Percentiles rank a stretch among this genome's conserved stretches.
Conservation (phyloP, 1,284 basidiomycete species). For the Ustilago shanxiensis region DNA sequence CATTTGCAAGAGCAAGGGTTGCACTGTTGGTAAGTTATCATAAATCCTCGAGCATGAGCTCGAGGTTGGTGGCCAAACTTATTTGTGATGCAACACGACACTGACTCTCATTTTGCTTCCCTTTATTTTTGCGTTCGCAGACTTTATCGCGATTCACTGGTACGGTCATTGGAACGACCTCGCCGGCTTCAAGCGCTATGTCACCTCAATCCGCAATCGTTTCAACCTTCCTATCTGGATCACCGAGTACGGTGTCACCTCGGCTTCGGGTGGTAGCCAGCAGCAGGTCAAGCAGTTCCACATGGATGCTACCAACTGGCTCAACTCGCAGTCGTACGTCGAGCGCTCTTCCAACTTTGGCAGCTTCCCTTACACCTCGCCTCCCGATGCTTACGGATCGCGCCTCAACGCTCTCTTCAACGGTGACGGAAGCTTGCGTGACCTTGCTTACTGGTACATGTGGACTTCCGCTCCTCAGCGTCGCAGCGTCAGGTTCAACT, state of each 20-base stretch:
- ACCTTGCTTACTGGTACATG: conserved; percentile 51
- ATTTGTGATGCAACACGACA: conserved; percentile 21
- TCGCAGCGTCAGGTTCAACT: conserved; percentile 22
- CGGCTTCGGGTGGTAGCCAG: conserved; percentile 42
- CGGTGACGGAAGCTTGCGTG: conserved; percentile 41
- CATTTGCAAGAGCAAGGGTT: conserved; percentile 52
- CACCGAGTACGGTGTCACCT: conserved; percentile 67
- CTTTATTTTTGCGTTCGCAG: conserved; percentile 23
- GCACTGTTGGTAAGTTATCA: conserved; percentile 45
- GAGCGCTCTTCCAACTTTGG: conserved; percentile 65
- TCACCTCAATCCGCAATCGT: conserved; percentile 46
- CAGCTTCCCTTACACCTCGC: conserved; percentile 44
- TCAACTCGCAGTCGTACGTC: conserved; percentile 52
- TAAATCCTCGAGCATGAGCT: neutral
- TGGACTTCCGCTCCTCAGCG: conserved; percentile 23
- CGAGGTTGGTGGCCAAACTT: too few species aligned
- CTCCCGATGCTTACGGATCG: conserved; percentile 61
- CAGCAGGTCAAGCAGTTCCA: conserved; percentile 60
- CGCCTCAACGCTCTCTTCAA: conserved; percentile 62
- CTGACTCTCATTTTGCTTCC: conserved; percentile 16
- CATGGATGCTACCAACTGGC: conserved; percentile 55
- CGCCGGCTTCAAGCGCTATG: conserved; percentile 49
- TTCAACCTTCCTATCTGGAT: conserved; percentile 64
- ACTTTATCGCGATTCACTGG: conserved; percentile 68
- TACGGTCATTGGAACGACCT: conserved; percentile 61